These are phyloP conservation scores for Imleria badia DNA, from an alignment of 768 basidiomycete species.

Conservation along the genomic window DNA sequence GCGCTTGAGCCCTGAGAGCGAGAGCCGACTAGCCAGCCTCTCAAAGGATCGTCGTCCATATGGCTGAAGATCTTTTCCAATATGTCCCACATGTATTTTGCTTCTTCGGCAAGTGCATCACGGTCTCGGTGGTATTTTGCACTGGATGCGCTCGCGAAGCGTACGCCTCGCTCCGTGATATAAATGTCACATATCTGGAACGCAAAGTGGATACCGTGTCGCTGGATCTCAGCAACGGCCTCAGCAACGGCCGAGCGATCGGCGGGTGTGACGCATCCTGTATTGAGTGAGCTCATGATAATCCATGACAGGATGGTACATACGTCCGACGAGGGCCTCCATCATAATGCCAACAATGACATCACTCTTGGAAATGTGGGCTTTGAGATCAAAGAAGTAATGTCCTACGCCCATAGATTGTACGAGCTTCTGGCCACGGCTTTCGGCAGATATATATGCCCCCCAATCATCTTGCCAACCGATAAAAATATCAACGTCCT, in stretches of 20 bases:
- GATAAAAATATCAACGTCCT: conserved; percentile 30
- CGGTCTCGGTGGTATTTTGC: conserved; percentile 20
- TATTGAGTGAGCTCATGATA: conserved; percentile 4
- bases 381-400: conserved; percentile 31
- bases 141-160: conserved; percentile 24
- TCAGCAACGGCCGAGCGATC: conserved; percentile 31
- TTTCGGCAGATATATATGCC: conserved; percentile 24
- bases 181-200: conserved; percentile 24
- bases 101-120: conserved; percentile 25
- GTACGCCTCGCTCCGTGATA: conserved; percentile 30
- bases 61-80: conserved; percentile 23
- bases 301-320: background rate
- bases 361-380: conserved; percentile 32
- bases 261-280: conserved; percentile 21
- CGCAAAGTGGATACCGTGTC: conserved; percentile 24
- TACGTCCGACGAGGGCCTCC: conserved; percentile 30
- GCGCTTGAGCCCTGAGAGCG: conserved; percentile 4
- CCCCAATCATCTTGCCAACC: conserved; percentile 28
- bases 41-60: conserved; percentile 3
- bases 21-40: background rate
- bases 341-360: conserved; percentile 31
- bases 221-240: conserved; percentile 33
- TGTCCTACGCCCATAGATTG: conserved; percentile 27
- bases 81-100: conserved; percentile 17
- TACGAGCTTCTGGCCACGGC: conserved; percentile 30